Base-by-base conservation (phyloP, 345 rosid genomes). In the Eucalyptus cloeziana region DNA sequence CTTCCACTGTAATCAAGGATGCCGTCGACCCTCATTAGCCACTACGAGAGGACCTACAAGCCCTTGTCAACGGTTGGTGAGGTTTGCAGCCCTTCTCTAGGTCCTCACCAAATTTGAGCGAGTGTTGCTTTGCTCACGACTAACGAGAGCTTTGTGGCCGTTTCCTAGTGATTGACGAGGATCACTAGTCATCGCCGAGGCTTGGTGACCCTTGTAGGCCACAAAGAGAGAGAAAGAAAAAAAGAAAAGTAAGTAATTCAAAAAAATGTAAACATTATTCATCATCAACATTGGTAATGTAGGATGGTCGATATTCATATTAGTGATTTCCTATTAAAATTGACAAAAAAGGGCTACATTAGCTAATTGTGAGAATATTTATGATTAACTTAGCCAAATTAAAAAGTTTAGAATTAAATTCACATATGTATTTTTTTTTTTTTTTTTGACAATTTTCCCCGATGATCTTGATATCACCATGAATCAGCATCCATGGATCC, bases 61-160 rank as follows among this genome's bases (percentile, higher is more conserved):
- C 14, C 14, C n/a, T 58, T 5, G n/a, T 7, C n/a, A 10, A 7
- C 7, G 25, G 7, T 11, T 58, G 30, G 14, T 13, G 64, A 58
- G 64, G 13, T 3, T 58, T 58, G 64, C 0, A 2, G 3, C 64
- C 64, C 64, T 58, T 25, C n/a, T 25, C 13, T 58, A 11, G 3
- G n/a, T 6, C 14, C 13, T 10, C 0, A 1, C n/a, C 30, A 58
- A 10, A 58, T 24, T 0, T 58, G 6, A 14, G 64, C 0, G 1
- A 58, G 64, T 13, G n/a, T 25, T 25, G 30, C 1, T n/a, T 58
- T 25, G 6, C 64, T 5, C 64, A 58, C 0, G 0, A n/a, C 30
- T 58, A 24, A 25, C 13, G 3, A 58, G 64, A 58, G n/a, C 14
- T 5, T 58, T 24, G n/a, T 11, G 64, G 37, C 37, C 10, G 5